Conservation (phyloP, 768 basidiomycete genomes). For the Tulasnella sp. region DNA sequence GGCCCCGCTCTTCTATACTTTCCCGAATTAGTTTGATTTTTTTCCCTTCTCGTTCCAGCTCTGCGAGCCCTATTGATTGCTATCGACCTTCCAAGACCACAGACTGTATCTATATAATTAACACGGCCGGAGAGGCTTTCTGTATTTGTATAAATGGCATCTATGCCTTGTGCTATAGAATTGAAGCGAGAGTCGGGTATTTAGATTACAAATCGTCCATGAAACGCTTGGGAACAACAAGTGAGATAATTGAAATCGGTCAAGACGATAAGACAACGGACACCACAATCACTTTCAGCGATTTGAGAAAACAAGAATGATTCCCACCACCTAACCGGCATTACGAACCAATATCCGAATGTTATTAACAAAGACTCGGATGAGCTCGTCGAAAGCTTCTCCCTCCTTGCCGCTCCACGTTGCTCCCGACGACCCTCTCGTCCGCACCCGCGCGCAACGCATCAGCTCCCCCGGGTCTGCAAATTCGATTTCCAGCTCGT, state of each 20-base stretch:
- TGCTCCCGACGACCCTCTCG: slow-evolving; percentile 59
- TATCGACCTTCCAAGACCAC: background rate
- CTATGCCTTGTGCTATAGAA: background rate
- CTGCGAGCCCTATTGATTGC: background rate
- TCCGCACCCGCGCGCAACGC: slow-evolving; percentile 61
- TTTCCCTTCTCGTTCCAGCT: background rate
- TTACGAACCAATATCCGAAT: slow-evolving; percentile 85
- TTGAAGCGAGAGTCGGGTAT: background rate
- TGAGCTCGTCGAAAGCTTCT: slow-evolving; percentile 81
- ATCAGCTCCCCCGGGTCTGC: slow-evolving; percentile 67
- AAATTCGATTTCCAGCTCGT: slow-evolving; percentile 87
- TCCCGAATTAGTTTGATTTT: slow-evolving; percentile 2
- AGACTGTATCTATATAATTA: background rate
- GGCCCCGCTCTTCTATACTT: slow-evolving; percentile 51
- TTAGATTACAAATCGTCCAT: background rate
- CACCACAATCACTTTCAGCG: background rate
- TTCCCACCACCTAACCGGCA: slow-evolving; percentile 30
- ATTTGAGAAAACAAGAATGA: background rate
- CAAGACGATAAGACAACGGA: background rate
- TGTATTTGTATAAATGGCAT: background rate
- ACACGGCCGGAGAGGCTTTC: background rate
- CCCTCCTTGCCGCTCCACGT: slow-evolving; percentile 21
- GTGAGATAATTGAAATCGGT: background rate
- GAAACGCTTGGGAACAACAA: background rate
- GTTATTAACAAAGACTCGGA: slow-evolving; percentile 90